Conservation (phyloP, 2,329 filamentous ascomycete species). For the Aureobasidium sp. region DNA sequence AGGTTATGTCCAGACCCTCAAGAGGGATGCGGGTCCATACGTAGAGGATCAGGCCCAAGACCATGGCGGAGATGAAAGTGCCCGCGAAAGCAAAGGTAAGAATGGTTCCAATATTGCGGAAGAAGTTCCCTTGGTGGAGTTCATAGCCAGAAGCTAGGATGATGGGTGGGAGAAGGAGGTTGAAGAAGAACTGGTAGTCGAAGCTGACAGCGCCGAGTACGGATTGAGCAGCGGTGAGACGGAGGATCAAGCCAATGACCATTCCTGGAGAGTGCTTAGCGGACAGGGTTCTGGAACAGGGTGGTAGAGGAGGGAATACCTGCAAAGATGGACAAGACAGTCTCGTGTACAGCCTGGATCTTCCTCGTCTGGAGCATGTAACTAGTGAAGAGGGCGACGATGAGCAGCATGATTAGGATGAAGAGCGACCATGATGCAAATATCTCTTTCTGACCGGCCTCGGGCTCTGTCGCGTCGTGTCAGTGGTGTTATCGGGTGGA, state of each 20-base stretch:
- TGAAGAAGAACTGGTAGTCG: slow-evolving; percentile 99
- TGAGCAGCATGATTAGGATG: slow-evolving; percentile 90
- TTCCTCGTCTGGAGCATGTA: slow-evolving; percentile 95
- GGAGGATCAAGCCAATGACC: slow-evolving; percentile 84
- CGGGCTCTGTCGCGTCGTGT: slow-evolving; percentile 47
- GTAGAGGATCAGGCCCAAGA: slow-evolving; percentile 81
- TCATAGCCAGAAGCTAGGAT: slow-evolving; percentile 97
- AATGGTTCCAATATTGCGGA: slow-evolving; percentile 94
- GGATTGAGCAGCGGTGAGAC: slow-evolving; percentile 71
- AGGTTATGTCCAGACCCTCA: slow-evolving; percentile 76
- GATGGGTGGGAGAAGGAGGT: slow-evolving; percentile 94
- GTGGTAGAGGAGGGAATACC: slow-evolving; percentile 44
- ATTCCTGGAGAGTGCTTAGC: slow-evolving; percentile 57
- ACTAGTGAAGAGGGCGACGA: slow-evolving; percentile 90
- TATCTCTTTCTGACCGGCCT: slow-evolving; percentile 86
- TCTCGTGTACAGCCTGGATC: slow-evolving; percentile 96
- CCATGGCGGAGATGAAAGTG: slow-evolving; percentile 94
- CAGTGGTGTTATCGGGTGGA: slow-evolving; percentile 9
- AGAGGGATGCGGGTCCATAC: slow-evolving; percentile 82
- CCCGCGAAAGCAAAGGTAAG: slow-evolving; percentile 95
- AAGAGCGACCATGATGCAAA: slow-evolving; percentile 95
- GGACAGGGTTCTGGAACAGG: background rate
- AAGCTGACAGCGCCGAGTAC: slow-evolving; percentile 91
- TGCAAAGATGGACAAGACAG: slow-evolving; percentile 95
- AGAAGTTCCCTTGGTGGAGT: slow-evolving; percentile 97